These are phyloP conservation scores for Hypoxylon trugodes DNA, from an alignment of 495 filamentous ascomycete genomes.

Conservation along the genomic window DNA sequence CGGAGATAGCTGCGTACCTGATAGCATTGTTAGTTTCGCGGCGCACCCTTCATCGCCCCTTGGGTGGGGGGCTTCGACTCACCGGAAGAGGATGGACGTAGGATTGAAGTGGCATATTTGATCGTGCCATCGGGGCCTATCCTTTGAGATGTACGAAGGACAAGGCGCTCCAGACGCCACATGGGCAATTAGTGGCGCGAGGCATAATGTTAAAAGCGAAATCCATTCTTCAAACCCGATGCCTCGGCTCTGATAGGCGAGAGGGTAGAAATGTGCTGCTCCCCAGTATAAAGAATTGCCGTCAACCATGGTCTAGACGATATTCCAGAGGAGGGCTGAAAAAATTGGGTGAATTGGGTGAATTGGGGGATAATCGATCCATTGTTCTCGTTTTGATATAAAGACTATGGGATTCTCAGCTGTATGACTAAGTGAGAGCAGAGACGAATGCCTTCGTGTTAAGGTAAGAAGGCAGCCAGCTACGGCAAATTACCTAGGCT, in stretches of 20 bases:
- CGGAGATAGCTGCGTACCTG: slow-evolving; percentile 43
- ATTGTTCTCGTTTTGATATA: too few relatives aligned
- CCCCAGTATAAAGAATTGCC: neutral
- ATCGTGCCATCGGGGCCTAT: slow-evolving; percentile 18
- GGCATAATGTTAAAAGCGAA: slow-evolving; percentile 42
- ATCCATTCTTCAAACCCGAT: slow-evolving; percentile 40
- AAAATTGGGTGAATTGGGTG: too few relatives aligned
- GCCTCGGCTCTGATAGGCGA: slow-evolving; percentile 11
- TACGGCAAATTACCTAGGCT: too few relatives aligned
- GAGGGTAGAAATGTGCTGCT: neutral
- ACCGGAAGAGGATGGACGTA: slow-evolving; percentile 48
- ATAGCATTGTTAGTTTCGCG: neutral
- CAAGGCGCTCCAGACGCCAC: slow-evolving; percentile 34
- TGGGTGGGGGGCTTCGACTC: too few relatives aligned
- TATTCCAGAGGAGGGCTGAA: neutral
- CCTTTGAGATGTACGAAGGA: slow-evolving; percentile 20
- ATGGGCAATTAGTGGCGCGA: slow-evolving; percentile 45
- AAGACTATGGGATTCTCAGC: too few relatives aligned
- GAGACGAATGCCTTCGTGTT: too few relatives aligned
- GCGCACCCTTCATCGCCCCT: too few relatives aligned
- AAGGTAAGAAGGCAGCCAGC: too few relatives aligned
- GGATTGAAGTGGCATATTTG: slow-evolving; percentile 41
- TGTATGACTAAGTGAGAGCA: too few relatives aligned
- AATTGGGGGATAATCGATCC: too few relatives aligned
- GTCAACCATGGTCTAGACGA: neutral